Evolutionary conservation across 2,329 filamentous ascomycete species (phyloP), one percentile per base, ranked within the genome.

Genomic region (Stachybotrys chlorohalonatus): DNA sequence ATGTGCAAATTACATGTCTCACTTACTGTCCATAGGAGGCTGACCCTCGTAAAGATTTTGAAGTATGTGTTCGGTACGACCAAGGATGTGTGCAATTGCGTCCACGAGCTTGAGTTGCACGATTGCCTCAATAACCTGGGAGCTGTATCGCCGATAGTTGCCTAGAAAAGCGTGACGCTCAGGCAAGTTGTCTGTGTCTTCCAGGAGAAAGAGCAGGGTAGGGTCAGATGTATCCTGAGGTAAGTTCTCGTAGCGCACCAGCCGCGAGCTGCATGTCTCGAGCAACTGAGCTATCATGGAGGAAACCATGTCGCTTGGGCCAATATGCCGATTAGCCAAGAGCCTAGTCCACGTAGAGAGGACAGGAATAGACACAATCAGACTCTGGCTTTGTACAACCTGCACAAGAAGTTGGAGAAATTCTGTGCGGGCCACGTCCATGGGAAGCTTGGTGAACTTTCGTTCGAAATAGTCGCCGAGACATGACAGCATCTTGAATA

Each of bases 161-260:
- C 93, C 91, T 11, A 97, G 79, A 68, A 99, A 99, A 1, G 91
- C 90, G 71, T 99, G 94, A 30, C 91, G 83, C 68, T 99, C 94
- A 0, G 94, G 94, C 17, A 93, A 77, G 0, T 93, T 97, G 65
- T 99, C 94, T 54, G 96, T 95, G 66, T 99, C 94, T 65, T 97
- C 92, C 63, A 91, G 79, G 1, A 99, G 78, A 60, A 96, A 94
- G 11, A 90, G 75, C 56, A 91, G 81, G 0, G 88, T 92, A 2
- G 89, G 80, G 62, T 96, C 86, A 50, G 89, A 82, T 0, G 86
- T 87, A 58, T 95, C 88, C 59, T 93, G 85, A 0, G 91, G 89
- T 2, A 97, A 74, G 58, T 81, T 85, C 69, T 99, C 94, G 69
- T 95, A 99, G 54, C 90, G 86, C 56, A 97, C 80, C 53, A 97